Evolutionary conservation across 495 filamentous ascomycete genomes (phyloP).

Genomic region (Penicillium psychrofluorescens): DNA sequence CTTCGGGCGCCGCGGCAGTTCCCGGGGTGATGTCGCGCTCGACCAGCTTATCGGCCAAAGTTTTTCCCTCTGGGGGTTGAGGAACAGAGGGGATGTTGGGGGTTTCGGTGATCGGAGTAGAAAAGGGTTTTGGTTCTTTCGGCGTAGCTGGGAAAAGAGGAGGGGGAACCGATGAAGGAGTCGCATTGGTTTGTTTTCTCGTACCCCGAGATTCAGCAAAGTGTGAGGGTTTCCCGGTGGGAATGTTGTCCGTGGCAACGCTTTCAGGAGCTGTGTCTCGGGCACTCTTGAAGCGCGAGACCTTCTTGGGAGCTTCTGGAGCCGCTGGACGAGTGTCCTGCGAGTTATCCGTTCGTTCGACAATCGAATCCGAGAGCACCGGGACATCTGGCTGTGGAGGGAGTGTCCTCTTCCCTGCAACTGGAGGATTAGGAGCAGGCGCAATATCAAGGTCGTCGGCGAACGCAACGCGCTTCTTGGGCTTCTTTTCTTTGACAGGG

Average conservation of each 20-base stretch:
- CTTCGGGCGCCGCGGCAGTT: constrained; percentile 37
- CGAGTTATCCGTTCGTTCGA: constrained; percentile 32
- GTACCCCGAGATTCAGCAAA: constrained; percentile 9
- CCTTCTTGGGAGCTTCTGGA: constrained; percentile 28
- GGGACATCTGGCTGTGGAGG: constrained; percentile 28
- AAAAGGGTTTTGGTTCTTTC: constrained; percentile 39
- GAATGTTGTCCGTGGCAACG: constrained; percentile 1
- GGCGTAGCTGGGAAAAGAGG: constrained; percentile 37
- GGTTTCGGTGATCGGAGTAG: constrained; percentile 34
- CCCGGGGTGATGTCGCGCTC: constrained; percentile 45
- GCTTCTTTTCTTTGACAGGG: constrained; percentile 21
- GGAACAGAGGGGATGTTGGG: constrained; percentile 13
- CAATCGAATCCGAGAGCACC: constrained; percentile 38
- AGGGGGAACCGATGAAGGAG: constrained; percentile 17
- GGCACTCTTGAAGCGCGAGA: constrained; percentile 36
- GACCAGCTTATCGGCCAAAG: constrained; percentile 50
- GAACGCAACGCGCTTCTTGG: constrained; percentile 73
- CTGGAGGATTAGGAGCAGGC: constrained; percentile 25
- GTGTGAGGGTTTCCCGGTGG: constrained; percentile 1
- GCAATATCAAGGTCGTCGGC: constrained; percentile 69
- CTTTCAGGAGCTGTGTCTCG: constrained; percentile 9
- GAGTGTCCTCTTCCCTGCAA: constrained; percentile 18
- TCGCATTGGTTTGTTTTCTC: constrained; percentile 11
- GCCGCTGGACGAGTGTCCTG: constrained; percentile 8
- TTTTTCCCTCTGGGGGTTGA: constrained; percentile 49